phyloP scores from a whole-genome alignment of 2,329 filamentous ascomycete genomes.

The Lasiodiplodia sp. region DNA sequence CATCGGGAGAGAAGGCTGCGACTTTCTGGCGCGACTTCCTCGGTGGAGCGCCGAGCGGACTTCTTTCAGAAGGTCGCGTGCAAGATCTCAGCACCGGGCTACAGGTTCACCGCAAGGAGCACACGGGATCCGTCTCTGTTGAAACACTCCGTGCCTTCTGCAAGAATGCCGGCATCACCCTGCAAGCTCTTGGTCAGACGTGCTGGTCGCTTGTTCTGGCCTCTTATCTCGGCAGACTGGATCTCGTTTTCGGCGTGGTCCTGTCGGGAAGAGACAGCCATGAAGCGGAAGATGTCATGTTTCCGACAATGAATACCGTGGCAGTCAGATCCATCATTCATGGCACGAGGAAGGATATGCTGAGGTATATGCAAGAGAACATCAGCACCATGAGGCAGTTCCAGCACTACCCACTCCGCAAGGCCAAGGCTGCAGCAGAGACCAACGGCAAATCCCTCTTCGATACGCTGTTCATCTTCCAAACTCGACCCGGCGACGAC shows the following conservation, averaged over 20 bases:
- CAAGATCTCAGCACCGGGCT: conserved; percentile 30
- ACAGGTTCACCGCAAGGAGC: conserved; percentile 55
- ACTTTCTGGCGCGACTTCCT: conserved; percentile 78
- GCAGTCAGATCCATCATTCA: conserved; percentile 76
- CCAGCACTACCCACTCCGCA: conserved; percentile 80
- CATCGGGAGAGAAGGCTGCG: conserved; percentile 56
- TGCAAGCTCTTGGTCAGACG: conserved; percentile 78
- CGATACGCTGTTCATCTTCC: conserved; percentile 72
- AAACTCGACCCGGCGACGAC: conserved; percentile 55
- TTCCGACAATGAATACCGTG: conserved; percentile 93
- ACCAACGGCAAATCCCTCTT: conserved; percentile 60
- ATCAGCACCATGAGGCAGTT: conserved; percentile 71
- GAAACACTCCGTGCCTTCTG: conserved; percentile 66
- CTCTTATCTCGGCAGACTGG: conserved; percentile 67
- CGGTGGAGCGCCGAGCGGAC: conserved; percentile 50
- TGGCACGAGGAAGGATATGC: conserved; percentile 68
- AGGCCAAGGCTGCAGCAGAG: conserved; percentile 64
- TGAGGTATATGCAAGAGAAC: conserved; percentile 76
- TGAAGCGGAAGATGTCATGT: conserved; percentile 71
- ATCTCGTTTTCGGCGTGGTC: conserved; percentile 83
- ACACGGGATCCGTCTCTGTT: conserved; percentile 52
- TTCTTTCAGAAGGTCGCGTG: background rate
- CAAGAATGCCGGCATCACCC: conserved; percentile 69
- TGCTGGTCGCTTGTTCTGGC: conserved; percentile 78
- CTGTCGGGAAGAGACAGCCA: conserved; percentile 84